A percentile compares a stretch with the other conserved stretches of the same genome.
Evolutionary conservation across 306 rosid species (phyloP).

Genomic region (Echinosophora koreensis): DNA sequence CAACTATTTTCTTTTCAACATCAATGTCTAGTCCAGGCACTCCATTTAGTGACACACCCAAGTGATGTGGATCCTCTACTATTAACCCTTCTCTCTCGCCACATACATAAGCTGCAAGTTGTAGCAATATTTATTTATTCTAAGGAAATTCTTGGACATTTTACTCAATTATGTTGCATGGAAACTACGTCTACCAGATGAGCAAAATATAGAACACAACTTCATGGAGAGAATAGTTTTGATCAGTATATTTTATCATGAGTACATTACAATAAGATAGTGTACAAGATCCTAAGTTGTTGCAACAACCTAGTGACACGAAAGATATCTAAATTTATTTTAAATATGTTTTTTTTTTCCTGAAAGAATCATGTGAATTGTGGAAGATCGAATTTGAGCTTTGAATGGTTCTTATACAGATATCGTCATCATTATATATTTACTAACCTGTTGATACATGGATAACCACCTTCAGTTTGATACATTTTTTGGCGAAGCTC

Average conservation of each 20-base stretch:
- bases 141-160: neutral
- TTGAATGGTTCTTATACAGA: neutral
- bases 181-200: too few species aligned
- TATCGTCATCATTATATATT: neutral
- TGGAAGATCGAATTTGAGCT: neutral
- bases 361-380: neutral
- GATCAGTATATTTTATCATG: neutral
- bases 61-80: constrained; percentile 55
- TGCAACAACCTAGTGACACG: constrained; percentile 7
- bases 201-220: too few species aligned
- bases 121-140: neutral
- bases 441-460: constrained; percentile 83
- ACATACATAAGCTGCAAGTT: constrained; percentile 65
- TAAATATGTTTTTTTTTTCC: neutral
- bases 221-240: neutral
- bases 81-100: constrained; percentile 76
- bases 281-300: neutral
- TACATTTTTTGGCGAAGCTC: constrained; percentile 71
- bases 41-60: constrained; percentile 74
- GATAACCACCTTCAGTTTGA: constrained; percentile 56
- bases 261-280: neutral
- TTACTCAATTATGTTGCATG: neutral
- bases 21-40: constrained; percentile 56
- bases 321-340: neutral
- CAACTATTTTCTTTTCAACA: constrained; percentile 49